Percentiles rank a stretch among this genome's conserved stretches.
Evolutionary conservation across 495 filamentous ascomycete genomes (phyloP).

Genomic region (Xylaria scruposa): DNA sequence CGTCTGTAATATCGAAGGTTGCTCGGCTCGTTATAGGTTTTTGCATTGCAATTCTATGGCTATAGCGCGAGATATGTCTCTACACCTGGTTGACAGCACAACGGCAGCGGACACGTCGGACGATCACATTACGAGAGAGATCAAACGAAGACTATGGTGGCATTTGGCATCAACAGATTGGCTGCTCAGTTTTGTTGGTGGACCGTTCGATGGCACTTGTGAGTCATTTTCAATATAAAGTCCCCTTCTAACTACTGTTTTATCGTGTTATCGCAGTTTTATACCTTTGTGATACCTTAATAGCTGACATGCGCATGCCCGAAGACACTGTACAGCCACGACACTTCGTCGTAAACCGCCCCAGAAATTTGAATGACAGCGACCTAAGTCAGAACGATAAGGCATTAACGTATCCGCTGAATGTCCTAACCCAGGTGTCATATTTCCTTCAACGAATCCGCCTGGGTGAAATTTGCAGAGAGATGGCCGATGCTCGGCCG

Average conservation of each 20-base stretch:
- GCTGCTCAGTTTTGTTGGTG: conserved; percentile 46
- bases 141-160: conserved; percentile 59
- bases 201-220: conserved; percentile 52
- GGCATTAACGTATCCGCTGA: conserved; percentile 41
- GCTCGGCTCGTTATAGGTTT: conserved; percentile 43
- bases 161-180: conserved; percentile 56
- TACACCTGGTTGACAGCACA: conserved; percentile 53
- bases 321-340: conserved; percentile 38
- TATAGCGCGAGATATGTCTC: conserved; percentile 46
- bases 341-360: conserved; percentile 54
- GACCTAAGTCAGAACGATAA: conserved; percentile 45
- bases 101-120: conserved; percentile 31
- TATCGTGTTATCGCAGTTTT: not conserved
- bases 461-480: conserved; percentile 53
- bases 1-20: conserved; percentile 49
- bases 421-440: conserved; percentile 53
- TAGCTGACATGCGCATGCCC: not conserved
- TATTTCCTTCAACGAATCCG: conserved; percentile 55
- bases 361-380: conserved; percentile 54
- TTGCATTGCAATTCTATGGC: conserved; percentile 43
- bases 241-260: not conserved
- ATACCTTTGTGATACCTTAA: not conserved
- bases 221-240: not conserved
- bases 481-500: conserved; percentile 46
- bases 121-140: conserved; percentile 44